Conservation (phyloP, 2,329 filamentous ascomycete species). For the Paecilomyces sp. region DNA sequence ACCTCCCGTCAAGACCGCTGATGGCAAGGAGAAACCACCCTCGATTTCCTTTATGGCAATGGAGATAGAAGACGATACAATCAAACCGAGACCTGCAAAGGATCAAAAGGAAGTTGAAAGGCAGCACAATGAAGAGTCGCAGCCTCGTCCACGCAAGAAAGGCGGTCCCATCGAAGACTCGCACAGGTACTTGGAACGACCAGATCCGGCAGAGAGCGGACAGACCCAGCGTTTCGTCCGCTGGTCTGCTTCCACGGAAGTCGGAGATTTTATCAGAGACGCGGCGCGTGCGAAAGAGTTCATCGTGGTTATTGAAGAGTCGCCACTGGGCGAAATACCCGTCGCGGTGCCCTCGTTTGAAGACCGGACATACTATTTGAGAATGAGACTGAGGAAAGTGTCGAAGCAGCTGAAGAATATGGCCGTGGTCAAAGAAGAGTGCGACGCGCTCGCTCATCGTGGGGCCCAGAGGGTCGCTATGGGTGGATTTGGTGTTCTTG, state of each 20-base stretch:
- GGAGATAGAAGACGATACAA: conserved; percentile 58
- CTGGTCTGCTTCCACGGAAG: conserved; percentile 82
- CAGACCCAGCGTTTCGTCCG: conserved; percentile 64
- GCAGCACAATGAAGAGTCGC: conserved; percentile 18
- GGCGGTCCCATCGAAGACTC: conserved; percentile 55
- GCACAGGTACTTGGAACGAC: conserved; percentile 57
- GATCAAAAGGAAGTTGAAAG: conserved; percentile 36
- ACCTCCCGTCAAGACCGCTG: conserved; percentile 55
- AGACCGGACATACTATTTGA: conserved; percentile 83
- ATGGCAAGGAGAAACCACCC: conserved; percentile 63
- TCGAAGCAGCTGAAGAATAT: conserved; percentile 61
- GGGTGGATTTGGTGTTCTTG: conserved; percentile 65
- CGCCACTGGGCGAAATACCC: conserved; percentile 55
- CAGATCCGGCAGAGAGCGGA: conserved; percentile 12
- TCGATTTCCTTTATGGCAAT: conserved; percentile 74
- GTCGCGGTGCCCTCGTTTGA: conserved; percentile 81
- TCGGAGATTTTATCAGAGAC: conserved; percentile 90
- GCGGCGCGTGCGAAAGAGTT: conserved; percentile 80
- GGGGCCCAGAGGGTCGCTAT: conserved; percentile 73
- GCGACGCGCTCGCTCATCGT: conserved; percentile 68
- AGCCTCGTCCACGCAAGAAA: conserved; percentile 23
- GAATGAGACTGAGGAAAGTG: conserved; percentile 66
- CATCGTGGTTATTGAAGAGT: conserved; percentile 71
- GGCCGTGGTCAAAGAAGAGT: conserved; percentile 70
- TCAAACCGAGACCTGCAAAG: conserved; percentile 30